A percentile compares a stretch with the other conserved stretches of the same genome.
Conservation (phyloP, 2,329 filamentous ascomycete genomes). For the Diaporthe citriasiana region DNA sequence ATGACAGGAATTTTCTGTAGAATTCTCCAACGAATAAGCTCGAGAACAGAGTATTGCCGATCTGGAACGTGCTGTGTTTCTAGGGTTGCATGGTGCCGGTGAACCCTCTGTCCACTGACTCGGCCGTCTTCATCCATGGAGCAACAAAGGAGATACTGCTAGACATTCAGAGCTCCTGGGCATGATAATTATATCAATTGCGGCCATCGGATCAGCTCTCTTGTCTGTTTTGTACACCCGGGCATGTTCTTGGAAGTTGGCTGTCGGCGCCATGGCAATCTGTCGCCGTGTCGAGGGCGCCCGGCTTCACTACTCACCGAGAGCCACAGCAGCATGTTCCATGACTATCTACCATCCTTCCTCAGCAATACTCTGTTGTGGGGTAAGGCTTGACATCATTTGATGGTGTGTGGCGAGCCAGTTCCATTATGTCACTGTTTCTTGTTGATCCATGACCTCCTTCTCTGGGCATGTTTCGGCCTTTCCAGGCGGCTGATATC, state of each 20-base stretch:
- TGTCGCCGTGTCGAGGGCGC: neutral
- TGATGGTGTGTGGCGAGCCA: slow-evolving; percentile 5
- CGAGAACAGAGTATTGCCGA: neutral
- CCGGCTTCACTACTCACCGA: slow-evolving; percentile 9
- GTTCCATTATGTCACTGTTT: slow-evolving; percentile 22
- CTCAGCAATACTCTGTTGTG: neutral
- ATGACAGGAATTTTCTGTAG: neutral
- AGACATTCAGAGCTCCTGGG: neutral
- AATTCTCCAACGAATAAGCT: slow-evolving; percentile 1
- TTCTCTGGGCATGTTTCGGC: slow-evolving; percentile 30
- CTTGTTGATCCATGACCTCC: neutral
- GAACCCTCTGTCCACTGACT: neutral
- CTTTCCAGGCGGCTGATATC: slow-evolving; percentile 6
- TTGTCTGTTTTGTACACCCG: neutral
- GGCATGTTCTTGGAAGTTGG: neutral
- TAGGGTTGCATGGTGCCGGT: neutral
- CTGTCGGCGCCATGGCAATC: neutral
- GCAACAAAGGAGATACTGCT: neutral
- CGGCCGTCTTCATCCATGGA: neutral
- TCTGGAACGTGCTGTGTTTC: slow-evolving; percentile 26
- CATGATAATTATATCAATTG: neutral
- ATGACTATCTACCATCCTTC: neutral
- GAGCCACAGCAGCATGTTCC: neutral
- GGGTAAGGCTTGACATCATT: slow-evolving; percentile 3
- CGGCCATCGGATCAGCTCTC: neutral